These are phyloP conservation scores for Diaporthe citri DNA, from an alignment of 2,329 filamentous ascomycete genomes.

Conservation along the genomic window DNA sequence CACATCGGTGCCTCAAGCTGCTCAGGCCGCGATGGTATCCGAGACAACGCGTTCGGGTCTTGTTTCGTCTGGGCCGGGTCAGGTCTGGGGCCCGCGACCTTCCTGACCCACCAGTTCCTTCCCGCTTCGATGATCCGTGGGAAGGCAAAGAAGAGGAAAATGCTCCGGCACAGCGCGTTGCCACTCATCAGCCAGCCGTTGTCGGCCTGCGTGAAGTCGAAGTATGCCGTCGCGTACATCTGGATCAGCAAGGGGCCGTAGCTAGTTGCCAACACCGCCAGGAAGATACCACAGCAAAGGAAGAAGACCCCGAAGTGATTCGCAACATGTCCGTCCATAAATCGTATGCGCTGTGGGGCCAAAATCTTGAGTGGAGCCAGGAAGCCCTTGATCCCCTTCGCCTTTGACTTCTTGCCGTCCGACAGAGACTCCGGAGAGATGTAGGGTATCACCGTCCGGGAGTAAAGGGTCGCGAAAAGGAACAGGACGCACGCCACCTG, in stretches of 20 bases:
- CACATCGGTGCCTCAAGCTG: conserved; percentile 57
- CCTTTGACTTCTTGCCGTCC: conserved; percentile 48
- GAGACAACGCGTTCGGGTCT: conserved; percentile 21
- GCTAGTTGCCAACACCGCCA: conserved; percentile 74
- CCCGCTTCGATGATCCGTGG: conserved; percentile 63
- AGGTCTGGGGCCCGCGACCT: conserved; percentile 50
- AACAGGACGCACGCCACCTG: conserved; percentile 72
- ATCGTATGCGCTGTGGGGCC: conserved; percentile 64
- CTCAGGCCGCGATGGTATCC: conserved; percentile 54
- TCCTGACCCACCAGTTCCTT: conserved; percentile 54
- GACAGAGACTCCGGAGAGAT: conserved; percentile 60
- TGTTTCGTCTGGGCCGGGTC: conserved; percentile 44
- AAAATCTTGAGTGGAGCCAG: conserved; percentile 73
- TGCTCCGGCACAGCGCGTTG: conserved; percentile 62
- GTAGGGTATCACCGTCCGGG: conserved; percentile 58
- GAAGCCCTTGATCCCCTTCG: conserved; percentile 63
- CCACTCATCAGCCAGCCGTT: conserved; percentile 67
- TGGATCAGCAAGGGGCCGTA: conserved; percentile 73
- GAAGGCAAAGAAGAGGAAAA: conserved; percentile 65
- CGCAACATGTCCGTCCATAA: conserved; percentile 60
- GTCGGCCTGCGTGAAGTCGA: conserved; percentile 62
- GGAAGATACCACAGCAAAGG: conserved; percentile 73
- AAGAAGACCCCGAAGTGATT: conserved; percentile 72
- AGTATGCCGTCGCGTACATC: conserved; percentile 65
- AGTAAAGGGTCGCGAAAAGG: conserved; percentile 57